Conservation (phyloP, 768 basidiomycete species). For the Boletus speciosus region DNA sequence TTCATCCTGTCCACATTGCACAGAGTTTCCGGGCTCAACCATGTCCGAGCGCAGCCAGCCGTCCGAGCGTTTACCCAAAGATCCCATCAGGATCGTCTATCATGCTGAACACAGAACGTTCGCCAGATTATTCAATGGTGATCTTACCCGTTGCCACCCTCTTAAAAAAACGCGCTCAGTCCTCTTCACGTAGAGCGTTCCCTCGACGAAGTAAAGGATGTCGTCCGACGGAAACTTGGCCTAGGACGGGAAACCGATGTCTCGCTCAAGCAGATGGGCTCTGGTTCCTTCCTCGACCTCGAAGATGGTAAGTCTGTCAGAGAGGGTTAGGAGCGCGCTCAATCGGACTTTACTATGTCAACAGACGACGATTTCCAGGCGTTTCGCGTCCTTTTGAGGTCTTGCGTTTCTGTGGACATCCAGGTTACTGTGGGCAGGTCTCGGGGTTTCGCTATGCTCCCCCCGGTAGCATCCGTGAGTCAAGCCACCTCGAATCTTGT, state of each 20-base stretch:
- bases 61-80: not conserved
- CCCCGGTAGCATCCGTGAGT: constrained; percentile 12
- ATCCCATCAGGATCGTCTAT: constrained; percentile 35
- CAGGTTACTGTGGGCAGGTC: constrained; percentile 24
- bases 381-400: constrained; percentile 48
- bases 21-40: not conserved
- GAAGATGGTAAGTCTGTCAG: constrained; percentile 56
- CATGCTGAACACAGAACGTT: constrained; percentile 35
- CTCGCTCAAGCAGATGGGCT: constrained; percentile 51
- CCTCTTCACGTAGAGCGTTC: constrained; percentile 47
- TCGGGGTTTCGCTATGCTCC: not conserved
- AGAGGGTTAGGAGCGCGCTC: not conserved
- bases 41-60: constrained; percentile 10
- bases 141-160: not conserved
- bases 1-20: not conserved
- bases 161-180: constrained; percentile 3
- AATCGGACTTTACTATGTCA: not conserved
- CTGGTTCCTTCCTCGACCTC: constrained; percentile 55
- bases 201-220: constrained; percentile 52
- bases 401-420: constrained; percentile 37
- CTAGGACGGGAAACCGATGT: constrained; percentile 38
- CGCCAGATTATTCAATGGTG: constrained; percentile 43
- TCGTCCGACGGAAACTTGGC: constrained; percentile 60
- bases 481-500: not conserved
- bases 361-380: constrained; percentile 81